Evolutionary conservation across 768 basidiomycete species (phyloP).

Genomic region (Pleurotus pulmonarius): DNA sequence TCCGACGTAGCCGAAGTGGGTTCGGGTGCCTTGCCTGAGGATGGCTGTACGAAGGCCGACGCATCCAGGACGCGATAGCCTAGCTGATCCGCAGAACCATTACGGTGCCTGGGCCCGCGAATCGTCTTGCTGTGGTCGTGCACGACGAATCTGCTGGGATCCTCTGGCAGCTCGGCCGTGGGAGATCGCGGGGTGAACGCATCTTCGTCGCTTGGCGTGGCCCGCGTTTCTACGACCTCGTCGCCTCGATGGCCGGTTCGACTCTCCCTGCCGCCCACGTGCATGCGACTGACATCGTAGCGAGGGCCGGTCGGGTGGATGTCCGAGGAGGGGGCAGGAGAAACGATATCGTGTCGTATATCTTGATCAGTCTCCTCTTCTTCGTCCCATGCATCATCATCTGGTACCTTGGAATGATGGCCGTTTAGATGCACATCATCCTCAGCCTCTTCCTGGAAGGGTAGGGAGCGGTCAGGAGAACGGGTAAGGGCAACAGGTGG

Average conservation of each 20-base stretch:
- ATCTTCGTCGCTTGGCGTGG: conserved; percentile 47
- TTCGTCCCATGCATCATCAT: conserved; percentile 24
- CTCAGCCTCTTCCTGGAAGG: conserved; percentile 74
- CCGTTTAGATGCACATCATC: conserved; percentile 47
- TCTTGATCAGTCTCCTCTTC: conserved; percentile 21
- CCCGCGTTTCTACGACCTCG: conserved; percentile 44
- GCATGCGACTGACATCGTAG: conserved; percentile 10
- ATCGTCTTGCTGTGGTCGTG: conserved; percentile 19
- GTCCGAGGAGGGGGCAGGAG: conserved; percentile 54
- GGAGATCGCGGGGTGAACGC: conserved; percentile 70
- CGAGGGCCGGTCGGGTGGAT: conserved; percentile 39
- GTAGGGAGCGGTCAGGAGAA: conserved; percentile 69
- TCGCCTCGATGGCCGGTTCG: conserved; percentile 35
- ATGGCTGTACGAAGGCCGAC: conserved; percentile 42
- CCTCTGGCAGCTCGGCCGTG: conserved; percentile 53
- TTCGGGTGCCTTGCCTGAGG: conserved; percentile 6
- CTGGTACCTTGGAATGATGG: conserved; percentile 12
- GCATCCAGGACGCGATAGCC: conserved; percentile 59
- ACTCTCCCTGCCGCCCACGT: conserved; percentile 35
- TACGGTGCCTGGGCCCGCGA: conserved; percentile 45
- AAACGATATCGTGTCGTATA: conserved; percentile 29
- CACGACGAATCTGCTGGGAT: conserved; percentile 10
- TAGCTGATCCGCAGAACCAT: conserved; percentile 58
- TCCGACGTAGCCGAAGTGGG: background rate
- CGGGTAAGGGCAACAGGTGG: conserved; percentile 52